Evolutionary conservation across 202 grass and related monocot genomes (phyloP).

Genomic region (Schoenoplectus tabernaemontani): DNA sequence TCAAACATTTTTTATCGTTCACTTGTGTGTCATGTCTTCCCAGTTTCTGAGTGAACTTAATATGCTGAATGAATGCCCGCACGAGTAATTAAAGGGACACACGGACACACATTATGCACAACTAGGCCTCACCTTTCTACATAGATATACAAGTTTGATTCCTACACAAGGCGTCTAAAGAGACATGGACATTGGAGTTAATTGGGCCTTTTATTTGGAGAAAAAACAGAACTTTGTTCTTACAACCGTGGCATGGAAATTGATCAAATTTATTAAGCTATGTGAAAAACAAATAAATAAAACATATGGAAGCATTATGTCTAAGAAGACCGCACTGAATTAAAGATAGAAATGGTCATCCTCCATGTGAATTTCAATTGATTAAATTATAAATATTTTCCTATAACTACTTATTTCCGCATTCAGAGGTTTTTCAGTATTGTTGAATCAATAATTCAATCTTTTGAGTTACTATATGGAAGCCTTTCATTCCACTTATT

Average conservation of each 20-base stretch:
- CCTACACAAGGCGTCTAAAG: no score
- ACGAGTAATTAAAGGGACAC: no score
- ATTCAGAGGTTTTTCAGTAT: neutral
- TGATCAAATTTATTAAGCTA: neutral
- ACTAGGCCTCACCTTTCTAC: no score
- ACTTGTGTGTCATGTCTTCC: neutral
- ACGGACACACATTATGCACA: no score
- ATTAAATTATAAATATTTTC: neutral
- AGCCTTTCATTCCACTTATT: neutral
- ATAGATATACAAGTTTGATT: no score
- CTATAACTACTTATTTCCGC: neutral
- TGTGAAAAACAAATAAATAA: neutral
- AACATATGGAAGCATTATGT: neutral
- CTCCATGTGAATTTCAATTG: neutral
- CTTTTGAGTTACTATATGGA: neutral
- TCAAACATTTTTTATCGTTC: neutral
- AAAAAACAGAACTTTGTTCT: no score
- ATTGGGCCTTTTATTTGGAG: no score
- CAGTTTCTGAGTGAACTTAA: neutral
- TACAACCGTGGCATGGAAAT: neutral
- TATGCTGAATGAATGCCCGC: neutral
- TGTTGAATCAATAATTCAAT: neutral
- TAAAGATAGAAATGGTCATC: neutral
- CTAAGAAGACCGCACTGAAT: neutral
- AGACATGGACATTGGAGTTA: no score